phyloP scores from a whole-genome alignment of 352 stramenopile genomes.

The Peronosclerospora sorghi region DNA sequence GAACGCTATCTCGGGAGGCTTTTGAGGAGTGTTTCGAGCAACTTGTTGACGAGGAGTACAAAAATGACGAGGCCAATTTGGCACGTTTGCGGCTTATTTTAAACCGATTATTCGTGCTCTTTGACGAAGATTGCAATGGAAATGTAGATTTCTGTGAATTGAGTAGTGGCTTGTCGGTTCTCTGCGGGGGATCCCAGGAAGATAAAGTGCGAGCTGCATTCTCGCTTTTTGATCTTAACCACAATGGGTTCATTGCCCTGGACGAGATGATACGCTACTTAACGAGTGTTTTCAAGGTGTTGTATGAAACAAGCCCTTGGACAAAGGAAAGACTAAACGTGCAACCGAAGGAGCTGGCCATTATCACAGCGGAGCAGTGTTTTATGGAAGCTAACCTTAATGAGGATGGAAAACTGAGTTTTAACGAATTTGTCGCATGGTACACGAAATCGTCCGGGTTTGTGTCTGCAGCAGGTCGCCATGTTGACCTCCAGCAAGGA shows the following conservation, averaged over 20 bases:
- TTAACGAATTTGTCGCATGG: constrained; percentile 82
- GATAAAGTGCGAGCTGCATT: constrained; percentile 84
- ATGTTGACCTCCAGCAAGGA: too few relatives aligned
- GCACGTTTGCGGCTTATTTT: constrained; percentile 53
- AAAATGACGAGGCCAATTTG: constrained; percentile 55
- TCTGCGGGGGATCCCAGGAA: constrained; percentile 69
- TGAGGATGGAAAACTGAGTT: constrained; percentile 66
- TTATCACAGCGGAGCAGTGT: constrained; percentile 74
- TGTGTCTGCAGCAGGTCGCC: constrained; percentile 20
- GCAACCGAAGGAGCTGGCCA: constrained; percentile 56
- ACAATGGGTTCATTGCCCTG: constrained; percentile 76
- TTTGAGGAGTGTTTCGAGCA: constrained; percentile 81
- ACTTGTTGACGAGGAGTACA: constrained; percentile 73
- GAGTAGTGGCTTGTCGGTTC: constrained; percentile 65
- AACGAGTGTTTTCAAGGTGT: constrained; percentile 75
- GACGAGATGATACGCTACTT: constrained; percentile 86
- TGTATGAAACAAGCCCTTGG: constrained; percentile 71
- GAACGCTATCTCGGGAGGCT: constrained; percentile 62
- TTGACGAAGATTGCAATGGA: constrained; percentile 68
- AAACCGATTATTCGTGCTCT: constrained; percentile 73
- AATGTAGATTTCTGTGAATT: constrained; percentile 81
- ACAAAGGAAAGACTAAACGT: constrained; percentile 47
- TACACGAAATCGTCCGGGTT: constrained; percentile 56
- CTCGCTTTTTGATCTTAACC: constrained; percentile 78
- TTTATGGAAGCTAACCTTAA: constrained; percentile 80